These are phyloP conservation scores for Dictyophora rubrovolvata DNA, from an alignment of 768 basidiomycete species.

Conservation along the genomic window DNA sequence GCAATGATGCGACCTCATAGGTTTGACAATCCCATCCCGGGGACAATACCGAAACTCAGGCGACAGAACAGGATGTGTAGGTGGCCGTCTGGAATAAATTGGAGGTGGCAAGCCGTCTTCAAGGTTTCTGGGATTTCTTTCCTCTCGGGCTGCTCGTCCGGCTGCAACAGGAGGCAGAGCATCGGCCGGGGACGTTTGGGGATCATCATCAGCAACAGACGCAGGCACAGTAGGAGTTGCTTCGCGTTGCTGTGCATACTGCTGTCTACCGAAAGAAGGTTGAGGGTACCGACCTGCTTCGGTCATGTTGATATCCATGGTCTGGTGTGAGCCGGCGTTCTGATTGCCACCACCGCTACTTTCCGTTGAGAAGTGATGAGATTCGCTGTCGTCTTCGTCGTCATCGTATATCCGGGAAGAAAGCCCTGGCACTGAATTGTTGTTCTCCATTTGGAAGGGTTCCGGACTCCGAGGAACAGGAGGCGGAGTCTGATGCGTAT, in stretches of 20 bases:
- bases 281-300: conserved; percentile 1
- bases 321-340: background rate
- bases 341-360: background rate
- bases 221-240: conserved; percentile 12
- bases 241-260: conserved; percentile 12
- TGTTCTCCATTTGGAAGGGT: background rate
- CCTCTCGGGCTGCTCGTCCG: conserved; percentile 3
- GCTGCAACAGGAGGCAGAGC: background rate
- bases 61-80: conserved; percentile 37
- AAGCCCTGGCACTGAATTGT: background rate
- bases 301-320: conserved; percentile 7
- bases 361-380: background rate
- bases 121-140: background rate
- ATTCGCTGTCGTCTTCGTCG: background rate
- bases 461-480: conserved; percentile 10
- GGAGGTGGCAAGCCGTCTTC: conserved; percentile 10
- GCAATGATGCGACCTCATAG: conserved; percentile 72
- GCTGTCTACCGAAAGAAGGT: conserved; percentile 13
- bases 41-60: conserved; percentile 62
- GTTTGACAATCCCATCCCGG: conserved; percentile 57
- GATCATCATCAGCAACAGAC: background rate
- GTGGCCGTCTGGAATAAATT: conserved; percentile 23
- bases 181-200: background rate
- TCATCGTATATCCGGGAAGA: conserved; percentile 5
- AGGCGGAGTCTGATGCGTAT: conserved; percentile 17